These are phyloP conservation scores for Cytospora chrysosperma DNA, from an alignment of 2,329 filamentous ascomycete genomes.

Conservation along the genomic window DNA sequence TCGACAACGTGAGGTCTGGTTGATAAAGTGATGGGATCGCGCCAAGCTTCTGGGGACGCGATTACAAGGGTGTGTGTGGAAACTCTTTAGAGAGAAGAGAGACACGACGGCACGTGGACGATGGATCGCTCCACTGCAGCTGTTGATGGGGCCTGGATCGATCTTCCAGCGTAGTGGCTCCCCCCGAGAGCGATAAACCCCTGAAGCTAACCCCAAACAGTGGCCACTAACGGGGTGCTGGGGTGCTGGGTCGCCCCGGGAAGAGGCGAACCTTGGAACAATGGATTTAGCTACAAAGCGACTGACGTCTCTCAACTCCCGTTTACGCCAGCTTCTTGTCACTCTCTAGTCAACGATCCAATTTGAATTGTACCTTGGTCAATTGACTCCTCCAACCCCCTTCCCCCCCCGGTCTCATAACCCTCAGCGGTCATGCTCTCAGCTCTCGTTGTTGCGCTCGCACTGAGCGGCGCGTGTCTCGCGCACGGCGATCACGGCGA, in stretches of 20 bases:
- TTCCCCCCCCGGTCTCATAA: background rate
- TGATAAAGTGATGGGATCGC: constrained; percentile 4
- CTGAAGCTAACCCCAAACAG: constrained; percentile 6
- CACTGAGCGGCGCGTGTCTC: constrained; percentile 41
- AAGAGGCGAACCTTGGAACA: background rate
- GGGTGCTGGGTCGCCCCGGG: background rate
- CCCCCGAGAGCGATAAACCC: background rate
- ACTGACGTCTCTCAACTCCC: background rate
- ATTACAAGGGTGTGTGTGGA: constrained; percentile 4
- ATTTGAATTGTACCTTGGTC: background rate
- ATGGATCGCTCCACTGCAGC: background rate
- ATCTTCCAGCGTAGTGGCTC: background rate
- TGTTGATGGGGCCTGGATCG: background rate
- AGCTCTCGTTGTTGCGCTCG: constrained; percentile 14
- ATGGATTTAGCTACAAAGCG: background rate
- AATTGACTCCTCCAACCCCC: background rate
- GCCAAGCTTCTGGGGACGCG: constrained; percentile 7
- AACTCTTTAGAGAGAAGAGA: background rate
- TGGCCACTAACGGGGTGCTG: background rate
- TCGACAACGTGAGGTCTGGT: background rate
- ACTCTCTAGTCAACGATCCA: background rate
- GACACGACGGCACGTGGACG: constrained; percentile 21
- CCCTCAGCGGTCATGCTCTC: constrained; percentile 7
- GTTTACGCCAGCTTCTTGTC: background rate
- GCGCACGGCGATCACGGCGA: constrained; percentile 54